These are phyloP conservation scores for Tetragonia tetragonoides DNA, from an alignment of 148 eudicot genomes.

Conservation along the genomic window DNA sequence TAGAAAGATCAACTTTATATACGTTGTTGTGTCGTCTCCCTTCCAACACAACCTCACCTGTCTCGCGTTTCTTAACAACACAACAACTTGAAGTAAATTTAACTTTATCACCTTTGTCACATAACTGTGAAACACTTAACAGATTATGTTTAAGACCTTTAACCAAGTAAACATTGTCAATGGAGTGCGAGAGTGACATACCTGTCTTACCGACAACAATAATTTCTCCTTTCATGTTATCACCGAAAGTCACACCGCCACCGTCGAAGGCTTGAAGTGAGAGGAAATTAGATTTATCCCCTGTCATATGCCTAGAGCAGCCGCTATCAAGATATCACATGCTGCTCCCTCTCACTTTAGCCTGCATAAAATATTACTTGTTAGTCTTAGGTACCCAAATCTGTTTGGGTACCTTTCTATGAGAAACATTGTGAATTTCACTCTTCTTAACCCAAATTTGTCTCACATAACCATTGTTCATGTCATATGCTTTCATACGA, in stretches of 20 bases:
- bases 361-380: not conserved
- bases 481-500: not conserved
- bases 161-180: not conserved
- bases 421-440: too few species aligned
- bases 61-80: not conserved
- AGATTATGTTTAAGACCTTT: not conserved
- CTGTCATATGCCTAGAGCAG: not conserved
- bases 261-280: not conserved
- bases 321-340: not conserved
- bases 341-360: not conserved
- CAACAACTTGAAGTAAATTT: not conserved
- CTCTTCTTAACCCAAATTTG: too few species aligned
- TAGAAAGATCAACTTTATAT: not conserved
- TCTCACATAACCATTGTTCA: too few species aligned
- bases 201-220: not conserved
- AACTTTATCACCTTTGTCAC: not conserved
- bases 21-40: not conserved
- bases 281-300: not conserved
- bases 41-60: not conserved
- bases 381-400: not conserved
- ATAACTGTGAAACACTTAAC: not conserved
- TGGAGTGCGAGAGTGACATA: not conserved
- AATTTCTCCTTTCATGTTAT: not conserved
- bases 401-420: not conserved
- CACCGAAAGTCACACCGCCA: not conserved